Base-by-base conservation (phyloP, 352 stramenopile species). In the Elongisporangium anandrum region DNA sequence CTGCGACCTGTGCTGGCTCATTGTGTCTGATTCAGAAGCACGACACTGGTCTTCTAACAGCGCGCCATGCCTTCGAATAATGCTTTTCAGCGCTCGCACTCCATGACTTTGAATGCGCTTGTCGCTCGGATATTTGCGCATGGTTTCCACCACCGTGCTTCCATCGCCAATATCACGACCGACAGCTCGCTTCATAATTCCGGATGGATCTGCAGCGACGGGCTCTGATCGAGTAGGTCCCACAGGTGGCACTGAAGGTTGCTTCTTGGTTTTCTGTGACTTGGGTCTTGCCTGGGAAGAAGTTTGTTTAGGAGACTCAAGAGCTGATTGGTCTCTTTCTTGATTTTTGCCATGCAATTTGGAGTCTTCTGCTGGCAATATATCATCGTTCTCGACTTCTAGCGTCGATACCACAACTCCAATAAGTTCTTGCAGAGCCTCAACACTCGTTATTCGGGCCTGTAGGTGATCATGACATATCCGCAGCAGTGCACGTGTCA, bases 121-220 rank as follows among this genome's bases (percentile, higher is more conserved):
- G 20, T 89, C 77, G 3, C 52, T 41, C 24, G 72, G 54, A 48
- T 72, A 88, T 50, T 77, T 81, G 17, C 61, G 64, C 74, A 88
- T 84, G 48, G 64, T 79, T 20, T 71, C 61, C 17, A 85, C 19
- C 10, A 89, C 61, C 0, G 73, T 64, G 5, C 59, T 70, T 0
- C 77, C 72, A 41, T 87, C 68, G 1, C 77, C 75, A 0, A 68
- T 52, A 41, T 89, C 79, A 8, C 75, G 67, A 9, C 67, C 65
- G 15, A 87, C 50, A 3, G 77, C 79, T 39, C 79, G 73, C 17
- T 77, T 71, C 69, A 89, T 81, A 54, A 82, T 74, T 1, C 68
- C 70, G 0, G 72, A 69, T 5, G 74, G 64, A 59, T 85, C 72
- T 0, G 71, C 57, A 2, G 67, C 68, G 3, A 58, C 24, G n/a